phyloP scores from a whole-genome alignment of 2,329 filamentous ascomycete genomes.

The Colletotrichum sp. region DNA sequence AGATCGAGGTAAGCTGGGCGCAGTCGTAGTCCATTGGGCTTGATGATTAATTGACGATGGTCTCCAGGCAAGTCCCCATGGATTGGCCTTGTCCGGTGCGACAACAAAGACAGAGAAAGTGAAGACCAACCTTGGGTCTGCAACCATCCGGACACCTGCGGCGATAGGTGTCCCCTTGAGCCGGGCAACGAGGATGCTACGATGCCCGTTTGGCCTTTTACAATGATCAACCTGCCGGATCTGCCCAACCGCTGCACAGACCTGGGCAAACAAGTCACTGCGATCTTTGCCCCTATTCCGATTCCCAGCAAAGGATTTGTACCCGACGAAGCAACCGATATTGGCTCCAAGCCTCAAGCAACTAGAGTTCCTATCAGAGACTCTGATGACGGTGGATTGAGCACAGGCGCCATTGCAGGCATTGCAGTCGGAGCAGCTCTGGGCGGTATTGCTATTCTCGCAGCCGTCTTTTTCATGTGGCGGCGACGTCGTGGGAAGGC shows the following conservation, averaged over 20 bases:
- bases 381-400: neutral
- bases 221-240: neutral
- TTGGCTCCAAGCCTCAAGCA: neutral
- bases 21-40: accelerated
- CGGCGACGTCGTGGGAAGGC: neutral
- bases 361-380: neutral
- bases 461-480: neutral
- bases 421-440: neutral
- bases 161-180: neutral
- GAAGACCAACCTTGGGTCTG: neutral
- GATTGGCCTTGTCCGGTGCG: slow-evolving; percentile 8
- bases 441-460: neutral
- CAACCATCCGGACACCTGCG: slow-evolving; percentile 11
- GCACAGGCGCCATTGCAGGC: neutral
- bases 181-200: neutral
- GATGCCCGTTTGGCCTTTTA: neutral
- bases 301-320: neutral
- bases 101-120: neutral
- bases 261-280: neutral
- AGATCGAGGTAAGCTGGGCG: neutral
- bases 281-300: neutral
- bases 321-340: neutral
- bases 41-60: neutral
- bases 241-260: neutral
- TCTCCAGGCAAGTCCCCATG: slow-evolving; percentile 5